phyloP scores from a whole-genome alignment of 176 grass and related monocot genomes.

The Oryza meyeriana region DNA sequence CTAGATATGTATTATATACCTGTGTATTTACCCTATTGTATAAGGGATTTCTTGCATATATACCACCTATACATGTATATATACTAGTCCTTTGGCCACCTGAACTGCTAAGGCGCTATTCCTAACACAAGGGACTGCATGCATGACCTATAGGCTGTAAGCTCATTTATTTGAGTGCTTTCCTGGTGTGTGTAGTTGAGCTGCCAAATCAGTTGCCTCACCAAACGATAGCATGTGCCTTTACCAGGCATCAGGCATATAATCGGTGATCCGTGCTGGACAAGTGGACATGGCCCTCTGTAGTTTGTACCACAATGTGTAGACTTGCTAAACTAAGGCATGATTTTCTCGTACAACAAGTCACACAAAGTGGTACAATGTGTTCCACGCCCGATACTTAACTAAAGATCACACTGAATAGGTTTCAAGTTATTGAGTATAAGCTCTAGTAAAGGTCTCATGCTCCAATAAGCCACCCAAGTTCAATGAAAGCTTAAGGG shows the following conservation, averaged over 20 bases:
- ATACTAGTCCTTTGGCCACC: too few relatives aligned
- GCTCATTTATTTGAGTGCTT: not conserved
- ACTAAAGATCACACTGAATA: not conserved
- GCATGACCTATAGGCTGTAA: not conserved
- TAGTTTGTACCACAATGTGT: not conserved
- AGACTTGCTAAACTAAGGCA: not conserved
- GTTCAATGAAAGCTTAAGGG: not conserved
- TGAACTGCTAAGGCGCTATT: too few relatives aligned
- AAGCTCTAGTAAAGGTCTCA: not conserved
- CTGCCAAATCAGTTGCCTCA: not conserved
- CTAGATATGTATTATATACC: too few relatives aligned
- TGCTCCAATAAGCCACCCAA: not conserved
- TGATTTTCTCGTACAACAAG: not conserved
- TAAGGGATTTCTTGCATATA: too few relatives aligned
- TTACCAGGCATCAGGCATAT: not conserved
- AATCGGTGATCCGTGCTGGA: not conserved
- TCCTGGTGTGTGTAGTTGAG: not conserved
- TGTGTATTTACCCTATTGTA: too few relatives aligned
- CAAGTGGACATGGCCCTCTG: not conserved
- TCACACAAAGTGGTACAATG: not conserved
- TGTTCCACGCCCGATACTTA: not conserved
- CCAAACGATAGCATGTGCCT: conserved; percentile 26
- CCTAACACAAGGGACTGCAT: not conserved
- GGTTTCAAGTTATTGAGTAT: not conserved
- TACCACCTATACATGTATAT: too few relatives aligned